phyloP scores from a whole-genome alignment of 345 rosid genomes.

The Eucalyptus dawsonii region DNA sequence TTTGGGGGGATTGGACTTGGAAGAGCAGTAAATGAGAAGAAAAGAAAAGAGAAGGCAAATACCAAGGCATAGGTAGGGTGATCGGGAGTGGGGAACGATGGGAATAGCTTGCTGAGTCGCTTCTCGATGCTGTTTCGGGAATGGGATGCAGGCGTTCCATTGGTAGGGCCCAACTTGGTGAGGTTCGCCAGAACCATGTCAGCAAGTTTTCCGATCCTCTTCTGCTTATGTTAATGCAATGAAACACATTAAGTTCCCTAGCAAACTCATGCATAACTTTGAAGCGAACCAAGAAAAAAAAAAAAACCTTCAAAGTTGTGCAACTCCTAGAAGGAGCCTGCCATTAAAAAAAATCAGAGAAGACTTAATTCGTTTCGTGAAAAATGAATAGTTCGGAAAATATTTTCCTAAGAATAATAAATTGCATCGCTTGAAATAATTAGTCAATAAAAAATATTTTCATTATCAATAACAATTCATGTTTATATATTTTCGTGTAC shows the following conservation, averaged over 20 bases:
- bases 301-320: neutral
- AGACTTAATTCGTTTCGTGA: neutral
- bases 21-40: neutral
- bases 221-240: neutral
- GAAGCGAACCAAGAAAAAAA: neutral
- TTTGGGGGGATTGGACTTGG: neutral
- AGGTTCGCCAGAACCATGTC: neutral
- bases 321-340: neutral
- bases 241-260: neutral
- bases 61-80: constrained; percentile 9
- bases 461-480: neutral
- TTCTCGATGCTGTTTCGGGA: neutral
- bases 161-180: neutral
- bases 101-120: neutral
- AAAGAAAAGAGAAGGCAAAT: neutral
- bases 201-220: neutral
- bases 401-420: neutral
- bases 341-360: neutral
- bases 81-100: neutral
- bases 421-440: neutral
- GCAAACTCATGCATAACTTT: neutral
- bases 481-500: neutral
- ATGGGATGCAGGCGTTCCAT: neutral
- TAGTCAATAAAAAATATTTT: too few species aligned
- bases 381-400: too few species aligned